Evolutionary conservation across 169 alveolate species (phyloP), one percentile per base, ranked within the genome.

Genomic region (Toxoplasma gondii): DNA sequence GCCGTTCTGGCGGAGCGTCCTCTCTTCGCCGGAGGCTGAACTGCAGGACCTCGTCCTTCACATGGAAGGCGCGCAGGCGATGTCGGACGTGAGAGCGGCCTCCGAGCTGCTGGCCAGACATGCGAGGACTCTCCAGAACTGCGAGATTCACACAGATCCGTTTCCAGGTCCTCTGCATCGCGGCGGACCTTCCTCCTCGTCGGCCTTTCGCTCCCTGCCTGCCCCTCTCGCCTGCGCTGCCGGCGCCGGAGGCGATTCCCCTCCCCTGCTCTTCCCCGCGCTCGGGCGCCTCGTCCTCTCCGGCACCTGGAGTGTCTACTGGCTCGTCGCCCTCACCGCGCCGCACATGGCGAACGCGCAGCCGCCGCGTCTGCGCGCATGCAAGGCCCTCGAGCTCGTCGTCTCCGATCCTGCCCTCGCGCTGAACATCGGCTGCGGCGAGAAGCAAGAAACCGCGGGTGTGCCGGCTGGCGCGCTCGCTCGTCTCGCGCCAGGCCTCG

Each of bases 121-220:
- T 19, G 1, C 7, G n/a, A 16, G 74, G n/a, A 12, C 74, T 22
- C 74, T 64, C 74, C 74, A 31, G 34, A 64, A 27, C 74, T 64
- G 74, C 74, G 74, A 64, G 22, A 64, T 64, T 31, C 74, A 64
- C 74, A 64, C 74, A 19, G 74, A 64, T 31, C 74, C 74, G n/a
- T 64, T 64, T 31, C 74, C 74, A 4, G 74, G 22, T 31, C 74
- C 74, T 1, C 7, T 64, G 74, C 74, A 64, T 64, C 74, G 74
- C 74, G 74, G 74, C n/a, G 74, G 74, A 64, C 74, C 74, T 64
- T 64, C 74, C 74, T 64, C 74, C 74, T 64, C 74, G 74, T 64
- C 74, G 31, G 74, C 74, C 7, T 64, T 64, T 31, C 74, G 74
- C 74, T 31, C 22, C 29, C 74, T 64, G 31, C 74, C 74, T 7